These are phyloP conservation scores for Sarocladium kiliense DNA, from an alignment of 2,329 filamentous ascomycete genomes.

Conservation along the genomic window DNA sequence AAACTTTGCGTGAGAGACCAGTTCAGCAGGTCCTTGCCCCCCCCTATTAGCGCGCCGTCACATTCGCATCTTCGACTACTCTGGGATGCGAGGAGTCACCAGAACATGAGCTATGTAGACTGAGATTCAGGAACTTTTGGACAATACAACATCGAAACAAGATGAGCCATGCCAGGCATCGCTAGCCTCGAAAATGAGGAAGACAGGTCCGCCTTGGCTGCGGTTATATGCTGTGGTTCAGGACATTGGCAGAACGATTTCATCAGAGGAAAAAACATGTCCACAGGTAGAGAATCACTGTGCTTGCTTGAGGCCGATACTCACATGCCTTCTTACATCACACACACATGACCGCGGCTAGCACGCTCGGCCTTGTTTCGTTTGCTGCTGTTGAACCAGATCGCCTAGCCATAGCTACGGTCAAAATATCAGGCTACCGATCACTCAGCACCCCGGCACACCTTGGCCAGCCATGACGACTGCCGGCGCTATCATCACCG, in stretches of 20 bases:
- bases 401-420: neutral
- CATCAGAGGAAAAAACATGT: neutral
- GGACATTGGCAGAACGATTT: neutral
- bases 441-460: neutral
- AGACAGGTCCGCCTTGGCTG: neutral
- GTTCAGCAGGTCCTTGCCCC: too few relatives aligned
- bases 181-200: neutral
- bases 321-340: neutral
- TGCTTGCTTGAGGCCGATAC: neutral
- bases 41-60: too few relatives aligned
- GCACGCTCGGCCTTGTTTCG: neutral
- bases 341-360: neutral
- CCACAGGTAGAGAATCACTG: too few relatives aligned
- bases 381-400: neutral
- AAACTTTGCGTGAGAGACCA: too few relatives aligned
- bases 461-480: neutral
- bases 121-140: too few relatives aligned
- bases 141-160: too few relatives aligned
- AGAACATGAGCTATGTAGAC: too few relatives aligned
- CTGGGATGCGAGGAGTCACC: too few relatives aligned
- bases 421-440: neutral
- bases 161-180: too few relatives aligned
- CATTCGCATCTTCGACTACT: too few relatives aligned
- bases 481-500: conserved; percentile 2
- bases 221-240: neutral